Evolutionary conservation across 1,284 basidiomycete genomes (phyloP).

Genomic region (Kwoniella shivajii): DNA sequence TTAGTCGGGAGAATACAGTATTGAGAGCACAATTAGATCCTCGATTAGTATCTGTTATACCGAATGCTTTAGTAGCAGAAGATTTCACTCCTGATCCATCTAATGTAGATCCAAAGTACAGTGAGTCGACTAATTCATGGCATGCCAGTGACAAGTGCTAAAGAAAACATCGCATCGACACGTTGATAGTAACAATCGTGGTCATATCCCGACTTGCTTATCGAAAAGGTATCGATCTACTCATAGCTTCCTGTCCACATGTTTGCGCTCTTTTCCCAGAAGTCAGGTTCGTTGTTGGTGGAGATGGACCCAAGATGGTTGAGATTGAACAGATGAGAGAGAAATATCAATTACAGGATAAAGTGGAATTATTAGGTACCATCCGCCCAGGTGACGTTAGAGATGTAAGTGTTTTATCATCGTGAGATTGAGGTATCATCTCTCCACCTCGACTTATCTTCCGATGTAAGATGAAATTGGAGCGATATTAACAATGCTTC

Average conservation of each 20-base stretch:
- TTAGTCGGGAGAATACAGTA: constrained; percentile 89
- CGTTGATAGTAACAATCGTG: constrained; percentile 77
- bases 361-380: constrained; percentile 83
- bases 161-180: neutral
- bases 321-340: constrained; percentile 96
- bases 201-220: constrained; percentile 94
- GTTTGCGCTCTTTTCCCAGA: constrained; percentile 83
- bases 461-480: no score
- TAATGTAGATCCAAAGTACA: constrained; percentile 60
- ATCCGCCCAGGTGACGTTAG: constrained; percentile 80
- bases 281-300: constrained; percentile 86
- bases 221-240: constrained; percentile 93
- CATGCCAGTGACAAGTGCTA: neutral
- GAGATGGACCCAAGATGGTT: constrained; percentile 93
- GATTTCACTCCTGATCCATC: constrained; percentile 72
- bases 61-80: constrained; percentile 87
- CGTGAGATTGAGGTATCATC: no score
- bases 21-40: constrained; percentile 78
- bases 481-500: no score
- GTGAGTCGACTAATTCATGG: constrained; percentile 56
- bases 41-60: constrained; percentile 80
- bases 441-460: no score
- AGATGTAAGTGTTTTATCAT: constrained; percentile 59
- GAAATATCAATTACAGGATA: constrained; percentile 82
- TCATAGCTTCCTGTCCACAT: constrained; percentile 86